Percentiles rank a stretch among this genome's conserved stretches.
These are phyloP conservation scores for Striga hermonthica DNA, from an alignment of 305 asterid genomes.

Conservation along the genomic window DNA sequence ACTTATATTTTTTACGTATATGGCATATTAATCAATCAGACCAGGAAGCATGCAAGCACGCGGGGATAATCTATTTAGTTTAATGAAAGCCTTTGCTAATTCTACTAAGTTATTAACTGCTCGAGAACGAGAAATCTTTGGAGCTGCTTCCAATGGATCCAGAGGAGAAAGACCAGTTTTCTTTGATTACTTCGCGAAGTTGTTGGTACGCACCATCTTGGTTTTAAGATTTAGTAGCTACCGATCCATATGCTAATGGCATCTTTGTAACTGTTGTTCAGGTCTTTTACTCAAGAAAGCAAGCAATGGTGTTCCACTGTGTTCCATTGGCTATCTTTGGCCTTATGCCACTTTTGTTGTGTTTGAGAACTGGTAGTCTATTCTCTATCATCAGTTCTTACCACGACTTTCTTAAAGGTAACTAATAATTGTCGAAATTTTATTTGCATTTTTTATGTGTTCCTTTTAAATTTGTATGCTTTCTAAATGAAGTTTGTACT, in stretches of 20 bases:
- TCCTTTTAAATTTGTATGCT: constrained; percentile 16
- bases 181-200: constrained; percentile 70
- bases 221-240: constrained; percentile 24
- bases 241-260: constrained; percentile 4
- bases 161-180: constrained; percentile 59
- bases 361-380: constrained; percentile 52
- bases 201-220: constrained; percentile 61
- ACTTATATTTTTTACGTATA: constrained; percentile 32
- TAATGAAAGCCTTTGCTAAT: constrained; percentile 78
- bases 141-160: constrained; percentile 44
- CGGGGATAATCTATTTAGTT: constrained; percentile 78
- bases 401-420: constrained; percentile 80
- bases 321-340: constrained; percentile 75
- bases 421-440: constrained; percentile 30
- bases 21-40: constrained; percentile 42
- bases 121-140: constrained; percentile 51
- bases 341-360: constrained; percentile 71
- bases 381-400: constrained; percentile 46
- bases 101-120: constrained; percentile 79
- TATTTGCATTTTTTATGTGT: constrained; percentile 14
- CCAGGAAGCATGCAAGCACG: constrained; percentile 99
- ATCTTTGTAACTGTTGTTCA: constrained; percentile 37
- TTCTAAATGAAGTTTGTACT: constrained; percentile 25
- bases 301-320: constrained; percentile 69
- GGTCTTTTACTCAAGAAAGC: constrained; percentile 75